Percentiles rank a stretch among this genome's conserved stretches.
Evolutionary conservation across 495 filamentous ascomycete species (phyloP).

Genomic region (Podospora appendiculata): DNA sequence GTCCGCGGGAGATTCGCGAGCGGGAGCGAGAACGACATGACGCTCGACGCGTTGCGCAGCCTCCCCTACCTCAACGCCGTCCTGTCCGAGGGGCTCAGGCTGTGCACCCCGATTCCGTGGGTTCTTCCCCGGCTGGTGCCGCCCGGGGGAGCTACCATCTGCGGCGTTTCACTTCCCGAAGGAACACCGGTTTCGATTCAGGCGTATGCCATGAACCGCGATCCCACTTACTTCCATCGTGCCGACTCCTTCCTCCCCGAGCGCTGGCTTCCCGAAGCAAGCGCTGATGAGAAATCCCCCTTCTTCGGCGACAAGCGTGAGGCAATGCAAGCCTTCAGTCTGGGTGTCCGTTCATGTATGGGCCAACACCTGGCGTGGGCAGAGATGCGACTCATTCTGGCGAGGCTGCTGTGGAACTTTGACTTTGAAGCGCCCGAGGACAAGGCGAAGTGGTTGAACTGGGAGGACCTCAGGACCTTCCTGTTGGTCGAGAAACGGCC

Average conservation of each 20-base stretch:
- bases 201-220: slow-evolving; percentile 19
- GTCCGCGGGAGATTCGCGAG: slow-evolving; percentile 35
- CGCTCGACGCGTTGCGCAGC: slow-evolving; percentile 26
- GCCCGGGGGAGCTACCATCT: slow-evolving; percentile 21
- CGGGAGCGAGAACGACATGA: slow-evolving; percentile 36
- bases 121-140: slow-evolving; percentile 23
- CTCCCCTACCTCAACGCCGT: slow-evolving; percentile 37
- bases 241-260: slow-evolving; percentile 28
- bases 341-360: slow-evolving; percentile 48
- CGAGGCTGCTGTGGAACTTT: slow-evolving; percentile 43
- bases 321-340: slow-evolving; percentile 44
- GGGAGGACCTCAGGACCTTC: slow-evolving; percentile 5
- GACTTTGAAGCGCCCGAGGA: slow-evolving; percentile 28
- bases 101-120: slow-evolving; percentile 28
- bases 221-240: slow-evolving; percentile 8
- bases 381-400: slow-evolving; percentile 44
- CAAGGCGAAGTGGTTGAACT: slow-evolving; percentile 1
- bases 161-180: slow-evolving; percentile 19
- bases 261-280: slow-evolving; percentile 35
- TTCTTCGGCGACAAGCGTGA: slow-evolving; percentile 32
- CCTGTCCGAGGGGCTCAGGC: slow-evolving; percentile 36
- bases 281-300: slow-evolving; percentile 24
- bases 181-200: slow-evolving; percentile 26
- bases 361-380: slow-evolving; percentile 44
- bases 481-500: slow-evolving; percentile 1